Conservation (phyloP, 73 alveolate species). For the Breviolum minutum region DNA sequence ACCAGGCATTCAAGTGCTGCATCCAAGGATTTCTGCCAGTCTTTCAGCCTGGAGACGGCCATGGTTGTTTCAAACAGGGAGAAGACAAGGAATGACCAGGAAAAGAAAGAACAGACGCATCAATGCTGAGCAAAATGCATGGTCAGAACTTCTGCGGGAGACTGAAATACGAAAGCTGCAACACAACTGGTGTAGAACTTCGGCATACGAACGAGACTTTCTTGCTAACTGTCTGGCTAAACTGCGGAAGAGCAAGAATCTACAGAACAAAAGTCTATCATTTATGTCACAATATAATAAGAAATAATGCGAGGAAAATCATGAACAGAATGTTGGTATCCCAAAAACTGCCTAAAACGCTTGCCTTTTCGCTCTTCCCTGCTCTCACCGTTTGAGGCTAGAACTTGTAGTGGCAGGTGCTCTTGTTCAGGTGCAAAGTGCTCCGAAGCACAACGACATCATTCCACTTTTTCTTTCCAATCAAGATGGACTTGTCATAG, state of each 20-base stretch:
- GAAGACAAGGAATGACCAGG: background rate
- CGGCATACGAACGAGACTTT: too few relatives aligned
- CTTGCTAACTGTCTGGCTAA: too few relatives aligned
- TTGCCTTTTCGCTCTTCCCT: background rate
- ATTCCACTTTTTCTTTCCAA: conserved; percentile 88
- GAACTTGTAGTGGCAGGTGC: conserved; percentile 87
- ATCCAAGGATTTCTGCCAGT: conserved; percentile 67
- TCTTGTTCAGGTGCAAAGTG: conserved; percentile 90
- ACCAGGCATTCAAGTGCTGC: conserved; percentile 84
- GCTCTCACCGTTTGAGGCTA: background rate
- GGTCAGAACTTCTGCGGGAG: background rate
- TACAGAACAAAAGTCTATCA: too few relatives aligned
- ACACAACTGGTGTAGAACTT: too few relatives aligned
- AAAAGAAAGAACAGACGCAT: too few relatives aligned
- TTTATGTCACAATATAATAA: too few relatives aligned
- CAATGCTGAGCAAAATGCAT: too few relatives aligned
- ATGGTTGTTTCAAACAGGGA: too few relatives aligned
- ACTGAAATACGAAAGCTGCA: too few relatives aligned
- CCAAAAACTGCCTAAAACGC: background rate
- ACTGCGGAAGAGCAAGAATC: too few relatives aligned
- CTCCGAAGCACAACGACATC: conserved; percentile 76
- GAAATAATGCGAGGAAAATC: too few relatives aligned
- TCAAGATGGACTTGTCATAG: conserved; percentile 77
- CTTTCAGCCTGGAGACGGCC: conserved; percentile 31
- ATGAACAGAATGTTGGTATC: background rate